phyloP scores from a whole-genome alignment of 2,329 filamentous ascomycete species.

The Pestalotiopsis sp. region DNA sequence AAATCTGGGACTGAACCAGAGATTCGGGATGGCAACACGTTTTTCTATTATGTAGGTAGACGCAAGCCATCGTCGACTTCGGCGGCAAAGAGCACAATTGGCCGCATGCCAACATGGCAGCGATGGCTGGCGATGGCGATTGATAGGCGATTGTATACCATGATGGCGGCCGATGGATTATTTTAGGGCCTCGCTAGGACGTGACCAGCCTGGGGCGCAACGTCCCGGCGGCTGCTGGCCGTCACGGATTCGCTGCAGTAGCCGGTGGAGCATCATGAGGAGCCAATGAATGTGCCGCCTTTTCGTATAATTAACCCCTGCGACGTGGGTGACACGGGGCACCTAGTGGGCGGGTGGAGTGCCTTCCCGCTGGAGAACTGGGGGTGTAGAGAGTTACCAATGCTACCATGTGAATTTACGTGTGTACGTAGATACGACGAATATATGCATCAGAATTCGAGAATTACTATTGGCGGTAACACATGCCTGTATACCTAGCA shows the following conservation, averaged over 20 bases:
- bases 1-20: neutral
- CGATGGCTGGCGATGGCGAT: neutral
- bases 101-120: neutral
- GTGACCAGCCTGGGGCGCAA: constrained; percentile 1
- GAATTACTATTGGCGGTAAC: too few relatives aligned
- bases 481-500: too few relatives aligned
- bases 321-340: neutral
- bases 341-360: neutral
- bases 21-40: neutral
- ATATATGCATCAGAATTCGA: too few relatives aligned
- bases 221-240: constrained; percentile 6
- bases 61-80: constrained; percentile 3
- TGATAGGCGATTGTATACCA: neutral
- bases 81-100: constrained; percentile 2
- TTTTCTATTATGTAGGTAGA: neutral
- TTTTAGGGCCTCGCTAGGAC: constrained; percentile 11
- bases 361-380: neutral
- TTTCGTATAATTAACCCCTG: neutral
- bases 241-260: constrained; percentile 12
- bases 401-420: neutral
- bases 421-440: neutral
- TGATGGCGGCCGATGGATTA: neutral
- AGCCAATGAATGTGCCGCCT: neutral
- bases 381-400: neutral
- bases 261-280: neutral